Base-by-base conservation (phyloP, 2,329 filamentous ascomycete genomes). In the Scedosporium aurantiacum region DNA sequence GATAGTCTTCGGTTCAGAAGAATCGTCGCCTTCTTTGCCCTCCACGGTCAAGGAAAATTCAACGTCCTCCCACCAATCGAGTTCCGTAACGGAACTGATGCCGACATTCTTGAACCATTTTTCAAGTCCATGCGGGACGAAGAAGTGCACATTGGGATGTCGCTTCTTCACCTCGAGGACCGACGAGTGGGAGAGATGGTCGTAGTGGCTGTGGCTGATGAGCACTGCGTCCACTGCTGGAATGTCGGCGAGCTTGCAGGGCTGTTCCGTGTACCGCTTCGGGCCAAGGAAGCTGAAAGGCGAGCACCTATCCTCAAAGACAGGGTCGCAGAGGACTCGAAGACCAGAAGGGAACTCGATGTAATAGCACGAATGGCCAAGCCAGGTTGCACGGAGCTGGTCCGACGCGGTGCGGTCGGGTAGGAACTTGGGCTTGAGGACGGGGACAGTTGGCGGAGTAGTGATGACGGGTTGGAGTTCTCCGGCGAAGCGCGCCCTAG, bases 1-100 rank as follows among this genome's bases (percentile, higher is more conserved):
- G 64, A 96, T 90, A 52, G 80, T 77, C 52, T 72, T 68, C n/a
- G 68, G 67, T 3, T 70, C 66, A 10, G 68, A 67, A 21, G 70
- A 67, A 61, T 64, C 65, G 32, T 62, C 47, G 60, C 67, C 56
- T 56, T 64, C 27, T 10, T 70, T 62, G 67, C 66, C 8, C 68
- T 67, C 5, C 74, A 63, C 70, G 14, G 81, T 78, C 27, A 96
- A 74, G 0, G 77, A 84, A n/a, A 96, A 73, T 57, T 93, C 86
- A 5, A 85, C 81, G 65, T 90, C 87, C 67, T 96, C 87, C 93
- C 93, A 97, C 93, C 93, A 97, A 74, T 97, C 93, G 68, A 97
- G 73, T 75, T 97, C 92, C 0, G 90, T 95, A 52, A 93, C 87
- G 63, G 91, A 89, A 1, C 81, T 65, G 60, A 96, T 83, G 1